Percentiles rank a stretch among this genome's conserved stretches.
phyloP scores from a whole-genome alignment of 208 protist genomes.

The Trypanosoma cruzi region DNA sequence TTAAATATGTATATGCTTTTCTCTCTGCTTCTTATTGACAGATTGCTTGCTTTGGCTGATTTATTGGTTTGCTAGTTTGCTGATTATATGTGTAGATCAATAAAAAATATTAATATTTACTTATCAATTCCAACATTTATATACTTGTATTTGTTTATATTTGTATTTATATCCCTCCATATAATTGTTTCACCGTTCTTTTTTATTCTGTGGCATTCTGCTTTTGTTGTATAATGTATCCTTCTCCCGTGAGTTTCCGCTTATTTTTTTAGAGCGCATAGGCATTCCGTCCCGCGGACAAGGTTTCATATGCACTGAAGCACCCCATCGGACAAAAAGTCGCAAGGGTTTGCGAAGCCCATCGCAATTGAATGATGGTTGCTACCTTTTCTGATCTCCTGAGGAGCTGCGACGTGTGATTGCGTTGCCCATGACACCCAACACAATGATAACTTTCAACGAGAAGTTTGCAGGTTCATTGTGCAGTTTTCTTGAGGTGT shows the following conservation, averaged over 20 bases:
- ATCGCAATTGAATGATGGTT: constrained; percentile 5
- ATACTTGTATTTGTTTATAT: too few species aligned
- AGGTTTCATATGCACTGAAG: constrained; percentile 73
- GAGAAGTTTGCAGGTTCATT: constrained; percentile 2
- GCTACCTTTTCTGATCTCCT: constrained; percentile 24
- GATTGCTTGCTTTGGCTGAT: too few species aligned
- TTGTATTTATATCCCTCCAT: not conserved
- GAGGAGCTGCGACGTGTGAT: constrained; percentile 27
- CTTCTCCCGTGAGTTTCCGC: constrained; percentile 77
- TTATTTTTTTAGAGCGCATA: constrained; percentile 64
- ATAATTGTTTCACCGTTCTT: not conserved
- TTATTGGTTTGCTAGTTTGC: too few species aligned
- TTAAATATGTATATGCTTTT: not conserved
- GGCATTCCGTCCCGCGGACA: constrained; percentile 67
- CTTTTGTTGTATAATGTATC: too few species aligned
- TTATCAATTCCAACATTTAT: too few species aligned
- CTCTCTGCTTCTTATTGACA: not conserved
- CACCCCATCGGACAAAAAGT: constrained; percentile 12
- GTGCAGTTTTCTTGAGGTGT: constrained; percentile 1
- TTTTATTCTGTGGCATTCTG: too few species aligned
- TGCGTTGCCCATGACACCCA: constrained; percentile 33
- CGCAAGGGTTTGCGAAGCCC: not conserved
- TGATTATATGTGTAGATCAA: too few species aligned
- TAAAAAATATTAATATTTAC: too few species aligned
- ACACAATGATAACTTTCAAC: constrained; percentile 37